Evolutionary conservation across 176 grass and related monocot genomes (phyloP), one percentile per base, ranked within the genome.

Genomic region (Eragrostis curvula): DNA sequence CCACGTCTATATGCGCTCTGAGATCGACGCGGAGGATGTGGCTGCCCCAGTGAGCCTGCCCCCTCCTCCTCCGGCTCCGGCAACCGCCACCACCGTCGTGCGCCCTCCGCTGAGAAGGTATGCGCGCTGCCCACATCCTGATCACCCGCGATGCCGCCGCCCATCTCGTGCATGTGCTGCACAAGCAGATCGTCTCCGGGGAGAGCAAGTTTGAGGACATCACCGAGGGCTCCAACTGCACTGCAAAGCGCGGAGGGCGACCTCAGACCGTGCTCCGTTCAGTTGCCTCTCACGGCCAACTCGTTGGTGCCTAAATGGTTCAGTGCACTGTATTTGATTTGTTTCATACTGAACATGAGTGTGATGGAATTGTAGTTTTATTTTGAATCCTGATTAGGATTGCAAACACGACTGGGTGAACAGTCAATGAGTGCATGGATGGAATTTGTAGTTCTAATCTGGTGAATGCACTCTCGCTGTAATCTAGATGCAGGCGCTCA

Each of bases 221-320:
- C 61, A 87, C 91, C 10, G 60, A 82, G 43, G 79, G 92, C 71
- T 97, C 94, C 50, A 89, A 97, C 70, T 97, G 91, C 90, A 97
- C 94, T 66, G 89, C 89, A 69, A 97, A 97, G 85, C 91, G 89
- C 55, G 91, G 94, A 14, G 32, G 94, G 91, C 4, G 94, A 92
- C 90, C 94, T 97, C 28, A 91, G 89, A 94, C 79, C 60, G 89
- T 87, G 15, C 74, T 3, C 13, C 63, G 8, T 52, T 11, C 79
- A 62, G 21, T 24, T 77, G 18, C 49, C 23, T 17, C 52, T 5
- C 70, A 46, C 41, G 27, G 1, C 21, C 25, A 71, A 56, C 51
- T 30, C 60, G 42, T 16, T 63, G 74, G 15, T 18, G 8, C 32
- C 32, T 36, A 36, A n/a, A 36, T 36, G 32, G 32, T 36, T 61